Conservation (phyloP, 495 filamentous ascomycete species). For the Hyaloscypha variabilis region DNA sequence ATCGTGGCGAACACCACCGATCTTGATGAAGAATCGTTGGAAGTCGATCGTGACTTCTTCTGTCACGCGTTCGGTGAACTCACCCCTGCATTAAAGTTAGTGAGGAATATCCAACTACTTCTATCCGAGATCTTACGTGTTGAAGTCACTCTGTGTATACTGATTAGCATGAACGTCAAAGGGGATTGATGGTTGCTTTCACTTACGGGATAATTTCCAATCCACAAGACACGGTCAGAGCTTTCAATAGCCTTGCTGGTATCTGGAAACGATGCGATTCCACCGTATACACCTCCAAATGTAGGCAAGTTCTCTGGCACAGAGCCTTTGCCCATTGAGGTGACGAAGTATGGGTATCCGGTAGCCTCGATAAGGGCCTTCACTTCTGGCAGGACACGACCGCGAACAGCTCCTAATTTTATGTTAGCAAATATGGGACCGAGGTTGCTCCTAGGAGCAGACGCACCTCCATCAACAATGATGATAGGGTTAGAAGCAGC, state of each 20-base stretch:
- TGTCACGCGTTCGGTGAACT: slow-evolving; percentile 39
- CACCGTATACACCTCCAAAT: slow-evolving; percentile 38
- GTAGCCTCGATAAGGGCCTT: slow-evolving; percentile 36
- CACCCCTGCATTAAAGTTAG: slow-evolving; percentile 29
- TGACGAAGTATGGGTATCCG: slow-evolving; percentile 37
- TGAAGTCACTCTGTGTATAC: slow-evolving; percentile 31
- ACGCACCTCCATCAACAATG: slow-evolving; percentile 34
- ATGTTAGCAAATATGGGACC: background rate
- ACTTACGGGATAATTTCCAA: slow-evolving; percentile 38
- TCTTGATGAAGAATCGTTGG: slow-evolving; percentile 41
- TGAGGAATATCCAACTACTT: background rate
- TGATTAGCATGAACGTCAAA: background rate
- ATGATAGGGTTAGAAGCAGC: slow-evolving; percentile 34
- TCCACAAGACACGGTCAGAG: slow-evolving; percentile 41
- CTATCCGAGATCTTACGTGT: slow-evolving; percentile 22
- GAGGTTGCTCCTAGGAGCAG: background rate
- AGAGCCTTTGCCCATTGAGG: slow-evolving; percentile 40
- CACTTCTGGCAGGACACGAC: slow-evolving; percentile 28
- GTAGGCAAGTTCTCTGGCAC: slow-evolving; percentile 34
- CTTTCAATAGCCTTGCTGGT: slow-evolving; percentile 32
- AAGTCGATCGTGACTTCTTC: slow-evolving; percentile 38
- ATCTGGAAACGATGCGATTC: slow-evolving; percentile 31
- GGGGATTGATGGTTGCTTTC: background rate
- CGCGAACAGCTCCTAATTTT: slow-evolving; percentile 28
- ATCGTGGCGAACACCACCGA: slow-evolving; percentile 33